These are phyloP conservation scores for Calonectria crousiana DNA, from an alignment of 2,329 filamentous ascomycete species.

Conservation along the genomic window DNA sequence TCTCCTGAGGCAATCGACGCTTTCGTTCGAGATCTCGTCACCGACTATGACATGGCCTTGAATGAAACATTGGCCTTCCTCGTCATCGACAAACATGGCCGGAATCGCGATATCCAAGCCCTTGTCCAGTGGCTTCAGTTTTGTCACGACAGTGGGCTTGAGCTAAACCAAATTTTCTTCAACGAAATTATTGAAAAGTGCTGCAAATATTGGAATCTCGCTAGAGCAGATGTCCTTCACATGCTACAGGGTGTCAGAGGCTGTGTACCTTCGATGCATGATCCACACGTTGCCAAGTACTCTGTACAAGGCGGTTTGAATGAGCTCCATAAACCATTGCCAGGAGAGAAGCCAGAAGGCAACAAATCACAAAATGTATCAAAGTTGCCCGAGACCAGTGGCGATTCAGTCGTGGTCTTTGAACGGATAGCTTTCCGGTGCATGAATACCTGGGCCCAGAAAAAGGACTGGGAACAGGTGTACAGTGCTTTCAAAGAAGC, in stretches of 20 bases:
- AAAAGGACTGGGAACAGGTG: constrained; percentile 48
- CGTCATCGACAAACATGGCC: constrained; percentile 48
- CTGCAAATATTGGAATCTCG: constrained; percentile 50
- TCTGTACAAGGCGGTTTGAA: constrained; percentile 32
- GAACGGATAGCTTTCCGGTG: constrained; percentile 40
- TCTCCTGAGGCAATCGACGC: constrained; percentile 43
- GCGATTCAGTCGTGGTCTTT: constrained; percentile 36
- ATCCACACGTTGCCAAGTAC: constrained; percentile 39
- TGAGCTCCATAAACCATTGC: constrained; percentile 36
- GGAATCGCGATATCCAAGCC: constrained; percentile 42
- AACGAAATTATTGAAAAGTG: constrained; percentile 44
- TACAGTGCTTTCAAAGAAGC: constrained; percentile 53
- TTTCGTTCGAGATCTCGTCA: constrained; percentile 45
- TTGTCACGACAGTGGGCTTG: constrained; percentile 45
- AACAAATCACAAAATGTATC: constrained; percentile 24
- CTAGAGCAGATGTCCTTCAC: constrained; percentile 33
- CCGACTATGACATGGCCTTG: constrained; percentile 42
- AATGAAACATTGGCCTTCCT: constrained; percentile 45
- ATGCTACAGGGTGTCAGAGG: constrained; percentile 46
- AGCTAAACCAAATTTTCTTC: constrained; percentile 46
- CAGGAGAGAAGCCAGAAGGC: constrained; percentile 23
- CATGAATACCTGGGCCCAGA: constrained; percentile 56
- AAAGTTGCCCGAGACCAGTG: constrained; percentile 30
- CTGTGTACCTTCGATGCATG: constrained; percentile 38
- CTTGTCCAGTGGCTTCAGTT: constrained; percentile 50